Percentiles rank a stretch among this genome's conserved stretches.
Evolutionary conservation across 2,329 filamentous ascomycete genomes (phyloP).

Genomic region (Epichloe uncinata): DNA sequence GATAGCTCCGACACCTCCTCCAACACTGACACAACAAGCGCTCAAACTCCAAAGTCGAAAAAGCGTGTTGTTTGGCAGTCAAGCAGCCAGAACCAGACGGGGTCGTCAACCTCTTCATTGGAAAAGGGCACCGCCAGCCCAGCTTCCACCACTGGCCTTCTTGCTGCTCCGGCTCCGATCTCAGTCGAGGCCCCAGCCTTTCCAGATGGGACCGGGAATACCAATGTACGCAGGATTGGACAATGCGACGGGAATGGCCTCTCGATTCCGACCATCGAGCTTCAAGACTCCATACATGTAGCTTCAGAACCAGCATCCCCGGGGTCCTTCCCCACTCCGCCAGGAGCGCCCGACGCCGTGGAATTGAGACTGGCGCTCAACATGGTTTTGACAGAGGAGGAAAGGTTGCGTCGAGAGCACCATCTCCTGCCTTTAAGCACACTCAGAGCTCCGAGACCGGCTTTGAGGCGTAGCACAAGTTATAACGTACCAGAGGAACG

Average conservation of each 20-base stretch:
- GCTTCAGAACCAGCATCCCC: slow-evolving; percentile 4
- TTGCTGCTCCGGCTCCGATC: background rate
- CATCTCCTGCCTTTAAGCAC: slow-evolving; percentile 2
- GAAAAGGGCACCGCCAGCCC: slow-evolving; percentile 8
- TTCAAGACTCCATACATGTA: background rate
- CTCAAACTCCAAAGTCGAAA: slow-evolving; percentile 24
- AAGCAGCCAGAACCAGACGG: slow-evolving; percentile 11
- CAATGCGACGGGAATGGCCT: background rate
- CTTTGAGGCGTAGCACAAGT: slow-evolving; percentile 29
- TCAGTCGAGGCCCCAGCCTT: background rate
- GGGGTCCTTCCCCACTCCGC: slow-evolving; percentile 14
- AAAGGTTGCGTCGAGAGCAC: slow-evolving; percentile 8
- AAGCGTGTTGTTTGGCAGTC: slow-evolving; percentile 27
- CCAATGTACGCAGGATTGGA: background rate
- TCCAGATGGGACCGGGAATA: background rate
- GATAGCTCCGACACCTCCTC: slow-evolving; percentile 13
- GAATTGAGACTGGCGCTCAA: slow-evolving; percentile 26
- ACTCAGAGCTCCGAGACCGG: slow-evolving; percentile 20
- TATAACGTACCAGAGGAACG: slow-evolving; percentile 27
- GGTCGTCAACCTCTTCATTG: slow-evolving; percentile 1
- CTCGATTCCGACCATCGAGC: background rate
- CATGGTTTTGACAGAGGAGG: slow-evolving; percentile 23
- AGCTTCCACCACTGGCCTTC: slow-evolving; percentile 2
- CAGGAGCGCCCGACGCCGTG: slow-evolving; percentile 23
- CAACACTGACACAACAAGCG: slow-evolving; percentile 11